These are phyloP conservation scores for Flaveria trinervia DNA, from an alignment of 129 eudicot species.

Conservation along the genomic window DNA sequence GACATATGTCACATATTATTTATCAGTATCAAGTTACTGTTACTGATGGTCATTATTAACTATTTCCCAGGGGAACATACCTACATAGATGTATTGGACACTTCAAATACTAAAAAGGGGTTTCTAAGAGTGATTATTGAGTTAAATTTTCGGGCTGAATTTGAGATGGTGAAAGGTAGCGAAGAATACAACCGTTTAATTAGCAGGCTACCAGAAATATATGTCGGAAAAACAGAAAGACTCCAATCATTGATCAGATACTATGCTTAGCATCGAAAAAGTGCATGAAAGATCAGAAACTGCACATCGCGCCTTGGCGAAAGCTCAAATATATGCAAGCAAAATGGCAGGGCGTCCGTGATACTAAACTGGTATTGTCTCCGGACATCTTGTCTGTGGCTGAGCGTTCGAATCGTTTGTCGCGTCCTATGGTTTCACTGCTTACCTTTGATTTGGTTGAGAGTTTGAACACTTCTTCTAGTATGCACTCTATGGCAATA, in stretches of 20 bases:
- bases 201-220: conserved; percentile 52
- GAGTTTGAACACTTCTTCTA: conserved; percentile 24
- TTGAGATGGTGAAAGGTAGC: conserved; percentile 56
- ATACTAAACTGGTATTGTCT: conserved; percentile 8
- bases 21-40: not conserved
- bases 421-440: conserved; percentile 47
- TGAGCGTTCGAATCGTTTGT: conserved; percentile 16
- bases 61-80: conserved; percentile 59
- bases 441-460: conserved; percentile 55
- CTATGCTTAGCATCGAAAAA: conserved; percentile 61
- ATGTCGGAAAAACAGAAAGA: conserved; percentile 59
- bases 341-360: conserved; percentile 55
- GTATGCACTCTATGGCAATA: conserved; percentile 39
- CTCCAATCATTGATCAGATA: conserved; percentile 47
- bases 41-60: not conserved
- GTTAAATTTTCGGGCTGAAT: conserved; percentile 58
- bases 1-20: no score
- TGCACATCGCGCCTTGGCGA: conserved; percentile 88
- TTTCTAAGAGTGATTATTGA: conserved; percentile 57
- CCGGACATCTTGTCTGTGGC: conserved; percentile 19
- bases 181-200: conserved; percentile 54
- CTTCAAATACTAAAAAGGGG: conserved; percentile 48
- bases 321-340: conserved; percentile 80
- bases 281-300: conserved; percentile 65
- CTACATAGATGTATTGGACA: conserved; percentile 61